Percentiles rank a stretch among this genome's conserved stretches.
These are phyloP conservation scores for Dalechampia spathulata DNA, from an alignment of 441 rosid genomes.

Conservation along the genomic window DNA sequence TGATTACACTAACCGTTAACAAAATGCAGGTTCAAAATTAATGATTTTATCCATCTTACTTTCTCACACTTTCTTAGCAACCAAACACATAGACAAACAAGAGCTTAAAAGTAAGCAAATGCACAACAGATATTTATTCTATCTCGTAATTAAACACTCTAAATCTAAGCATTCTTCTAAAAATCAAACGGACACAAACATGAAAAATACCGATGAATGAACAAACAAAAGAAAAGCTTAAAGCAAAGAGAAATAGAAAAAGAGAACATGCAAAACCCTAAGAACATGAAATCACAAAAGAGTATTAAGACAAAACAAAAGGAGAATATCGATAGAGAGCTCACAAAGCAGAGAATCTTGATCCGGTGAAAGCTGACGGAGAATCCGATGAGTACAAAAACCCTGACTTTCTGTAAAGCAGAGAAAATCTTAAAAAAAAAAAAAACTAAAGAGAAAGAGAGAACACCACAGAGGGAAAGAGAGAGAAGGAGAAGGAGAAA, in stretches of 20 bases:
- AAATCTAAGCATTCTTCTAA: constrained; percentile 17
- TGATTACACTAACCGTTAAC: no score
- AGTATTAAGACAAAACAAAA: neutral
- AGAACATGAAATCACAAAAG: neutral
- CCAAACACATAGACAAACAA: neutral
- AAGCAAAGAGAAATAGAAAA: no score
- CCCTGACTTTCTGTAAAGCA: constrained; percentile 28
- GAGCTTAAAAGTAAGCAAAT: neutral
- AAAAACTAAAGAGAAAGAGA: neutral
- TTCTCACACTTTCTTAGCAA: constrained; percentile 3
- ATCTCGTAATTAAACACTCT: constrained; percentile 2
- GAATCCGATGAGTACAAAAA: constrained; percentile 31
- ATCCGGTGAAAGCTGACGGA: constrained; percentile 30
- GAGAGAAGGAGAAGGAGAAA: constrained; percentile 11
- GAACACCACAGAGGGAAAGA: neutral
- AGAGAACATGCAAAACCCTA: constrained; percentile 4
- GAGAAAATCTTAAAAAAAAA: neutral
- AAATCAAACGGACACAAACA: no score
- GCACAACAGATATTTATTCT: neutral
- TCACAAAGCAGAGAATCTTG: constrained; percentile 54
- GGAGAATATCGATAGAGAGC: constrained; percentile 28
- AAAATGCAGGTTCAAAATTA: no score
- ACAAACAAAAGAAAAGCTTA: no score
- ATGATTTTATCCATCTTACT: neutral
- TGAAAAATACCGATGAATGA: no score